Evolutionary conservation across 2,329 filamentous ascomycete genomes (phyloP).

Genomic region (Kalmusia sp.): DNA sequence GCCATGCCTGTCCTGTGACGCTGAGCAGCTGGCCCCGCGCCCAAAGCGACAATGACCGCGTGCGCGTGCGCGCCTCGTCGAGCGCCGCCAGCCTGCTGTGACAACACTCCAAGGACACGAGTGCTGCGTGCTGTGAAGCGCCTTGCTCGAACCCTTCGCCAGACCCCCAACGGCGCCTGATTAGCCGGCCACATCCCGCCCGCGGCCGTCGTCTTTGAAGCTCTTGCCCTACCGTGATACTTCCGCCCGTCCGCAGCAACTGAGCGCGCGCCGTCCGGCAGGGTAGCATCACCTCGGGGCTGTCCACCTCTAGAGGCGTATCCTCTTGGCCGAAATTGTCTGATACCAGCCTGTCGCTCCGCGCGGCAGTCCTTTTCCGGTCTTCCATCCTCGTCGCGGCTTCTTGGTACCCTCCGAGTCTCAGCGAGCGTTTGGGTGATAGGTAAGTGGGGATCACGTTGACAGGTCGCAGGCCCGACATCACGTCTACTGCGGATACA

Average conservation of each 20-base stretch:
- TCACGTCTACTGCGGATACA: slow-evolving; percentile 10
- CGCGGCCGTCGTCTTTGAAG: slow-evolving; percentile 30
- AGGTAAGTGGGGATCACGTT: slow-evolving; percentile 37
- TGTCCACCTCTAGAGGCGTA: slow-evolving; percentile 28
- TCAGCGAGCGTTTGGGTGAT: slow-evolving; percentile 15
- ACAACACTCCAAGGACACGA: neutral
- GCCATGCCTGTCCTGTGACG: slow-evolving; percentile 6
- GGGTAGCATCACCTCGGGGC: slow-evolving; percentile 41
- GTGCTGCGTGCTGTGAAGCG: neutral
- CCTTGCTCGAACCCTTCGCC: slow-evolving; percentile 7
- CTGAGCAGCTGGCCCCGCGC: slow-evolving; percentile 1
- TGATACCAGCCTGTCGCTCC: slow-evolving; percentile 21
- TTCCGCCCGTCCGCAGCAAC: slow-evolving; percentile 48
- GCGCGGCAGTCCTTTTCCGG: slow-evolving; percentile 39
- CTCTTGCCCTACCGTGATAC: slow-evolving; percentile 32
- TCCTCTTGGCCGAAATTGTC: slow-evolving; percentile 47
- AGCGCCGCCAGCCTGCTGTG: neutral
- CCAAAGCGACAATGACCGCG: slow-evolving; percentile 26
- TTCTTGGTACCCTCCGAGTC: slow-evolving; percentile 20
- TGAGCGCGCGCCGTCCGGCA: slow-evolving; percentile 33
- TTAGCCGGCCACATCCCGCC: slow-evolving; percentile 37
- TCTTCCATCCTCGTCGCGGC: slow-evolving; percentile 24
- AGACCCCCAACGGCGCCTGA: slow-evolving; percentile 24
- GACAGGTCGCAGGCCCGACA: slow-evolving; percentile 30
- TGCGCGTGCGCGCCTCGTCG: slow-evolving; percentile 5